Conservation (phyloP, 306 rosid genomes). For the Castanospermum australe region DNA sequence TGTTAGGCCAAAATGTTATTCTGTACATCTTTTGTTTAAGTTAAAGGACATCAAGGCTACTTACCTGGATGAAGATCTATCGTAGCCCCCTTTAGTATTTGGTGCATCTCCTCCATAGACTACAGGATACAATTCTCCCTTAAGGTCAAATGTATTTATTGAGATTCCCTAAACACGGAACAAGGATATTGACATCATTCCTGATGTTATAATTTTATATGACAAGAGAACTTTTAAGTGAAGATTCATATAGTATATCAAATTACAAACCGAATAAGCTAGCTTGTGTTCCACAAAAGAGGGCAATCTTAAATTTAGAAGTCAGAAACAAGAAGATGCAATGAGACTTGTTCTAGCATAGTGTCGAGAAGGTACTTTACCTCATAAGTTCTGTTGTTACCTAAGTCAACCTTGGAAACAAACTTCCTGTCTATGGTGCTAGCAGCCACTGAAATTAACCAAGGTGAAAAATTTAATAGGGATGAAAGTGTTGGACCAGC, state of each 20-base stretch:
- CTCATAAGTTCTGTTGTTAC: constrained; percentile 36
- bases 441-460: constrained; percentile 54
- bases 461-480: constrained; percentile 33
- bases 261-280: background rate
- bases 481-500: constrained; percentile 13
- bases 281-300: background rate
- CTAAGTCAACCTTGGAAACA: constrained; percentile 36
- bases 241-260: background rate
- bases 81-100: background rate
- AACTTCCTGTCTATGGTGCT: constrained; percentile 47
- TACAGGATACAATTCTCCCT: constrained; percentile 18
- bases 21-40: background rate
- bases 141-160: constrained; percentile 33
- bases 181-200: background rate
- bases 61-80: constrained; percentile 28
- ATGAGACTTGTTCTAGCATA: background rate
- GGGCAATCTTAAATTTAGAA: background rate
- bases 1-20: background rate
- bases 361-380: constrained; percentile 24
- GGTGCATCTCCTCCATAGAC: constrained; percentile 38
- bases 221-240: background rate
- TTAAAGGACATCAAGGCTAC: background rate
- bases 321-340: background rate
- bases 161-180: constrained; percentile 32
- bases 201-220: background rate